Percentiles rank a stretch among this genome's conserved stretches.
Evolutionary conservation across 352 stramenopile genomes (phyloP).

Genomic region (Pythium aristosporum): DNA sequence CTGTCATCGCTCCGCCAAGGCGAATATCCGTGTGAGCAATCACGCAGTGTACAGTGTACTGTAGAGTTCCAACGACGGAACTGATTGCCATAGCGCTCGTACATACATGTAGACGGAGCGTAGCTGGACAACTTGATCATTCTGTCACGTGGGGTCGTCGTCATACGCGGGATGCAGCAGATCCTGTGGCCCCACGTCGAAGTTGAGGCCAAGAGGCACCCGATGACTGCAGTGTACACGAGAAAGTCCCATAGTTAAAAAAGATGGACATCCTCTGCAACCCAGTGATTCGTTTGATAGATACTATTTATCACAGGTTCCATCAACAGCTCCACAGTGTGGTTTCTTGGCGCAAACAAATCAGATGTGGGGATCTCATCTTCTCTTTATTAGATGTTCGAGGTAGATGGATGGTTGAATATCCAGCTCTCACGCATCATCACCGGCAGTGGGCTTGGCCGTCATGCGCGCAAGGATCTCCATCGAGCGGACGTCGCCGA

Average conservation of each 20-base stretch:
- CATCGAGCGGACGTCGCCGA: not conserved
- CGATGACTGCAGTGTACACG: conserved; percentile 5
- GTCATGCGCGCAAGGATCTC: conserved; percentile 11
- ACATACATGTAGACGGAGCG: not conserved
- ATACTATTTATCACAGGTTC: not conserved
- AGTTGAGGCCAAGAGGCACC: conserved; percentile 10
- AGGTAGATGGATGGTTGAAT: conserved; percentile 12
- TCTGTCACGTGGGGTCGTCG: not conserved
- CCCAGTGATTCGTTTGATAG: not conserved
- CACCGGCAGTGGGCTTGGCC: not conserved
- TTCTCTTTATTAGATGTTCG: conserved; percentile 12
- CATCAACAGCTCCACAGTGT: not conserved
- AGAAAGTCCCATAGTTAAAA: not conserved
- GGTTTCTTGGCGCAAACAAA: not conserved
- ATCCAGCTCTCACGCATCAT: not conserved
- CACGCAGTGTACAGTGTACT: not conserved
- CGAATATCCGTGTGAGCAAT: not conserved
- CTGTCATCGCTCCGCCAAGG: not conserved
- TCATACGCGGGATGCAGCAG: conserved; percentile 1
- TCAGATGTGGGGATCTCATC: conserved; percentile 15
- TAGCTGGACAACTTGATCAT: not conserved
- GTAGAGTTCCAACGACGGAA: not conserved
- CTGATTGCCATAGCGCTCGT: not conserved
- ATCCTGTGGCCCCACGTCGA: not conserved
- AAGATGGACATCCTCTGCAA: conserved; percentile 4